phyloP scores from a whole-genome alignment of 352 stramenopile species.

The Lagenidium sp. region DNA sequence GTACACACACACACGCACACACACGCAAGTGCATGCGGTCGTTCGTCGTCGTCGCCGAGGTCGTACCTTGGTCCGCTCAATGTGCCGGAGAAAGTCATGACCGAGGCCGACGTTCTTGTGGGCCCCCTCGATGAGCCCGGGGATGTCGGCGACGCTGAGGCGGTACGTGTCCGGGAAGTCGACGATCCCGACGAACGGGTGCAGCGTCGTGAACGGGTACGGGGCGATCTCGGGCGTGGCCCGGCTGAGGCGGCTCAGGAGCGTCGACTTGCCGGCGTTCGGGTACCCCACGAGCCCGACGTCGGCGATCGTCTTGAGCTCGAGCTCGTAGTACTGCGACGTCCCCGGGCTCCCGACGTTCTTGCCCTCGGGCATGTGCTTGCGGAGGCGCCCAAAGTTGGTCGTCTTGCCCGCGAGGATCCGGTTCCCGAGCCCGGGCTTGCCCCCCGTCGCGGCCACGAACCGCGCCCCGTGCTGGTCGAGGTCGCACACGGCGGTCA shows the following conservation, averaged over 20 bases:
- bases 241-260: slow-evolving; percentile 90
- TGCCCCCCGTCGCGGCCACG: slow-evolving; percentile 69
- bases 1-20: not conserved
- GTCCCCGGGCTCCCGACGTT: slow-evolving; percentile 85
- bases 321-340: slow-evolving; percentile 93
- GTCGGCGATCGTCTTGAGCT: slow-evolving; percentile 98
- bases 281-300: slow-evolving; percentile 98
- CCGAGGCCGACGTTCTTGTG: slow-evolving; percentile 96
- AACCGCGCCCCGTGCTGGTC: slow-evolving; percentile 63
- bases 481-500: slow-evolving; percentile 71
- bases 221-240: slow-evolving; percentile 93
- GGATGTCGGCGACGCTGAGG: slow-evolving; percentile 86
- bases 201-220: slow-evolving; percentile 98
- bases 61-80: slow-evolving; percentile 95
- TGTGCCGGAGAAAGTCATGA: slow-evolving; percentile 97
- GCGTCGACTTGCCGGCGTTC: slow-evolving; percentile 97
- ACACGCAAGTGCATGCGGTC: too few relatives aligned
- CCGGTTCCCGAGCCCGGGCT: slow-evolving; percentile 77
- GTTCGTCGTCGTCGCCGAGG: too few relatives aligned
- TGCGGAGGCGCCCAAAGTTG: slow-evolving; percentile 69
- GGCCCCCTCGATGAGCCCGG: slow-evolving; percentile 86
- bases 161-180: slow-evolving; percentile 93
- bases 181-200: slow-evolving; percentile 93
- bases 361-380: slow-evolving; percentile 80
- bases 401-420: slow-evolving; percentile 80